Base-by-base conservation (phyloP, 164 flowering plant species). In the Berberis vulgaris region DNA sequence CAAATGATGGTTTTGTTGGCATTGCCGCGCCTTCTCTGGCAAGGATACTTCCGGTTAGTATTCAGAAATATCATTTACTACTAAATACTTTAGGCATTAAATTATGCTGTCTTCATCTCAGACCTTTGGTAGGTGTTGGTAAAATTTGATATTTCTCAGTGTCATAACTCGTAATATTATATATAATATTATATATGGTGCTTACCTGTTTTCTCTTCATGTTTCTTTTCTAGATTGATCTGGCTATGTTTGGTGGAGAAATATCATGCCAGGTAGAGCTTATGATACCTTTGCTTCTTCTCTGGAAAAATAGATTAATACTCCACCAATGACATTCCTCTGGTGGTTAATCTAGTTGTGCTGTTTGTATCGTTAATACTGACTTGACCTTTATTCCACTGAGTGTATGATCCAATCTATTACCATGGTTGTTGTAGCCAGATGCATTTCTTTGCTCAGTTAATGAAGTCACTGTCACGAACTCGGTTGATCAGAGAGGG, bases 401-500 rank as follows among this genome's bases (percentile, higher is more conserved):
- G 2, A 12, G 41, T 43, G 11, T 63, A 11, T 26, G 26, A 26
- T 26, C 26, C 26, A 26, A 26, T 26, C 26, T 26, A 26, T 26
- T 26, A 26, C 26, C 56, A 61, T 81, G 72, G 57, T 76, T 69
- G 64, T 65, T 89, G 86, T 81, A 94, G 99, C 96, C 97, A 81
- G 99, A 94, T 89, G 95, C 96, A 56, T 94, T 94, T 66, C 95
- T 94, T 67, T 94, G 99, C 83, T 94, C 99, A 1, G 67, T 91
- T 73, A 84, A 82, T 77, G 94, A 91, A 76, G 99, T 94, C 60
- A 87, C 82, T 76, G 96, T 94, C 68, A 85, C 75, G 45, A 87
- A 85, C 67, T 77, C 89, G 50, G 59, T 82, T 71, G 93, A 91
- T 72, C 99, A 77, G 62, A 85, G 99, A 77, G 81, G 79, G 8